Percentiles rank a stretch among this genome's conserved stretches.
Conservation (phyloP, 805 yeast genomes). For the Metschnikowia corniflorae region DNA sequence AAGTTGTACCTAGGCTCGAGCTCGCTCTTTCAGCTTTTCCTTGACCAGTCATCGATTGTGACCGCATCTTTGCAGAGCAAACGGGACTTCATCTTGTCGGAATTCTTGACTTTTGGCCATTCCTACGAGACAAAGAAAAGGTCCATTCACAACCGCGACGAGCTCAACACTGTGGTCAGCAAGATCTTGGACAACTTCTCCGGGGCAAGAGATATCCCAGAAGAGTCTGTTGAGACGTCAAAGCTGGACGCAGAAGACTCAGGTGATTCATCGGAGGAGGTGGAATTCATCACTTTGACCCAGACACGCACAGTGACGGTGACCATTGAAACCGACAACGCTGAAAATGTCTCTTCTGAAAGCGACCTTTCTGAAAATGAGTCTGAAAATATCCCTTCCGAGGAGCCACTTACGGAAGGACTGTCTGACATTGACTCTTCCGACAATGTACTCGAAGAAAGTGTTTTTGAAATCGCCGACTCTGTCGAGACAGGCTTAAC, state of each 20-base stretch:
- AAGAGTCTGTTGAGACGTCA: not conserved
- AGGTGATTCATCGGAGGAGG: not conserved
- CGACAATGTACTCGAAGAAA: not conserved
- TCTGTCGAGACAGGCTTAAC: not conserved
- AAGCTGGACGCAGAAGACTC: not conserved
- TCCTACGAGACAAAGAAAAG: slow-evolving; percentile 3
- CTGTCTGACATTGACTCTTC: not conserved
- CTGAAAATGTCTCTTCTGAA: not conserved
- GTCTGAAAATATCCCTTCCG: not conserved
- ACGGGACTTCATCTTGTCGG: slow-evolving; percentile 13
- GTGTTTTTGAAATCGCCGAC: not conserved
- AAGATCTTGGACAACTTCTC: slow-evolving; percentile 10
- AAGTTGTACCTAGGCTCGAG: not conserved
- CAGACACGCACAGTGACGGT: slow-evolving; percentile 12
- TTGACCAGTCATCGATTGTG: slow-evolving; percentile 8
- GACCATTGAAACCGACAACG: not conserved
- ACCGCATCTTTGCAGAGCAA: slow-evolving; percentile 12
- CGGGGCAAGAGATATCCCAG: not conserved
- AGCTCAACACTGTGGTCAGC: slow-evolving; percentile 5
- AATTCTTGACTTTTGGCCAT: slow-evolving; percentile 7
- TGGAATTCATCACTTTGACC: slow-evolving; percentile 7
- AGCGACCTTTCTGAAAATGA: not conserved
- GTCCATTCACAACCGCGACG: slow-evolving; percentile 3
- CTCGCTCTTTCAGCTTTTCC: slow-evolving; percentile 4
- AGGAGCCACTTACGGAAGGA: not conserved